Percentiles rank a stretch among this genome's conserved stretches.
Conservation (phyloP, 2,329 filamentous ascomycete species). For the Cladosporium cucumerinum region DNA sequence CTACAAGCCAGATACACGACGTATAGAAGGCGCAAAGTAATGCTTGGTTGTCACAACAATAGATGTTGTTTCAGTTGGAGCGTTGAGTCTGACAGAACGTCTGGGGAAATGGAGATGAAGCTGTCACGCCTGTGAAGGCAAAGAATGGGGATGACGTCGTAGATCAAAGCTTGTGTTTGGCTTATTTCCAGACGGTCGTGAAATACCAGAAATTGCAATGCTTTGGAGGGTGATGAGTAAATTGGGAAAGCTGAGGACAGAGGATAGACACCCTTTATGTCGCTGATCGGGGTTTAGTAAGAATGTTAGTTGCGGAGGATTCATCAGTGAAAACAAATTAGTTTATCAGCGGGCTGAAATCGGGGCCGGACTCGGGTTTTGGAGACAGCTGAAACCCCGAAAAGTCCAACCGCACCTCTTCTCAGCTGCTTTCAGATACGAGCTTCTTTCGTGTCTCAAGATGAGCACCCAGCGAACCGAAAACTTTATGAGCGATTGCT, state of each 20-base stretch:
- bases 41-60: constrained; percentile 10
- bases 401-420: constrained; percentile 4
- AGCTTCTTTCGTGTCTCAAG: background rate
- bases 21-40: background rate
- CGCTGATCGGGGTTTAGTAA: background rate
- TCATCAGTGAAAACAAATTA: background rate
- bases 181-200: background rate
- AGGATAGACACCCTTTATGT: background rate
- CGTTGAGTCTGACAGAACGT: background rate
- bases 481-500: background rate
- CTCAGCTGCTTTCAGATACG: background rate
- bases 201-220: no score
- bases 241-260: background rate
- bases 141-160: constrained; percentile 10
- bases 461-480: background rate
- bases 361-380: constrained; percentile 7
- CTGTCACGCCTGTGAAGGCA: background rate
- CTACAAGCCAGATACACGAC: background rate
- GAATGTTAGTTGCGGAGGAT: background rate
- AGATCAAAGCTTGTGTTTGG: constrained; percentile 15
- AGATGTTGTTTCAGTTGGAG: background rate
- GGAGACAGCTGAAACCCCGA: background rate
- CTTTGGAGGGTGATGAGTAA: background rate
- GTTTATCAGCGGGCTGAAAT: constrained; percentile 3
- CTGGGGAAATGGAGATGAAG: constrained; percentile 10